Evolutionary conservation across 331 rosid species (phyloP).

Genomic region (Stylosanthes scabra): DNA sequence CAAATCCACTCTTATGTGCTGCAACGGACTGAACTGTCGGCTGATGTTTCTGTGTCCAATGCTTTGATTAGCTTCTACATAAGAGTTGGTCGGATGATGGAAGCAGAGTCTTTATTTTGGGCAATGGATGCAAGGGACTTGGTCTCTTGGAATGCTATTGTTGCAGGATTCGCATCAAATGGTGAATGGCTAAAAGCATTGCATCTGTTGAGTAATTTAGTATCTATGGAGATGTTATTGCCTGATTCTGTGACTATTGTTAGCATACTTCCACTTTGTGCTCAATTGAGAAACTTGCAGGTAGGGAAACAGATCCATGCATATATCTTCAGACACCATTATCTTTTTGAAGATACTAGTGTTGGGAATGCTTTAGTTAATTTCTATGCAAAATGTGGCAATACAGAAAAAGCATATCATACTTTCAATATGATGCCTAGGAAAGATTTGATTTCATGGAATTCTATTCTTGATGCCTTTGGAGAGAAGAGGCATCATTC

Average conservation of each 20-base stretch:
- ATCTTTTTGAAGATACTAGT: slow-evolving; percentile 55
- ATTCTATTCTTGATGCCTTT: slow-evolving; percentile 76
- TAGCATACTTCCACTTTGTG: slow-evolving; percentile 81
- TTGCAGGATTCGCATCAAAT: slow-evolving; percentile 72
- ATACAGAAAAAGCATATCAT: slow-evolving; percentile 55
- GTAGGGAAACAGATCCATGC: slow-evolving; percentile 78
- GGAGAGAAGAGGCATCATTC: slow-evolving; percentile 50
- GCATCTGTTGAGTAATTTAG: slow-evolving; percentile 57
- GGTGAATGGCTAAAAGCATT: slow-evolving; percentile 81
- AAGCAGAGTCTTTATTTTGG: slow-evolving; percentile 69
- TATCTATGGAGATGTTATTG: slow-evolving; percentile 41
- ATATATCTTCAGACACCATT: slow-evolving; percentile 56
- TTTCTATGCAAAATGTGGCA: slow-evolving; percentile 75
- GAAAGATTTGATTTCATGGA: slow-evolving; percentile 94
- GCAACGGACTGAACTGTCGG: slow-evolving; percentile 57
- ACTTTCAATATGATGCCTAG: slow-evolving; percentile 56
- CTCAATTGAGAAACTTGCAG: slow-evolving; percentile 48
- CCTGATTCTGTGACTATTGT: slow-evolving; percentile 79
- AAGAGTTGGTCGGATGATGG: slow-evolving; percentile 58
- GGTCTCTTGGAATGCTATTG: slow-evolving; percentile 89
- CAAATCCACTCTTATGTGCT: slow-evolving; percentile 72
- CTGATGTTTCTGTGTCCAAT: slow-evolving; percentile 70
- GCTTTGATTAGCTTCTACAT: slow-evolving; percentile 81
- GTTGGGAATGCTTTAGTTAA: slow-evolving; percentile 79
- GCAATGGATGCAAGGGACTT: slow-evolving; percentile 74